phyloP scores from a whole-genome alignment of 2,329 filamentous ascomycete species.

The Podosphaera fusca region DNA sequence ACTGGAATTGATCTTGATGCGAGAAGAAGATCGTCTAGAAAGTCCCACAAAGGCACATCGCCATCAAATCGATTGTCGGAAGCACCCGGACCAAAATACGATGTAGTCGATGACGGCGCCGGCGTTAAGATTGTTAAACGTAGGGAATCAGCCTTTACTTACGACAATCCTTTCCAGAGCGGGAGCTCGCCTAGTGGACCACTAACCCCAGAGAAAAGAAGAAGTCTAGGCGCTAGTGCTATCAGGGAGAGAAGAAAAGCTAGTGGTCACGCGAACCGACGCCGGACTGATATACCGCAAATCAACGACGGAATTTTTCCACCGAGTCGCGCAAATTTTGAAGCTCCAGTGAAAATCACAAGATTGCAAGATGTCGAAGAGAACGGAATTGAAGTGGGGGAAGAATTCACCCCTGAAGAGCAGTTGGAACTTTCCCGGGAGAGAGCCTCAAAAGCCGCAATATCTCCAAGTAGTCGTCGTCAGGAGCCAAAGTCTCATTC shows the following conservation, averaged over 20 bases:
- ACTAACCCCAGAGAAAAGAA: conserved; percentile 25
- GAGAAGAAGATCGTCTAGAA: conserved; percentile 24
- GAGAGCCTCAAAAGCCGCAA: conserved; percentile 30
- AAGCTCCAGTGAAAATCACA: conserved; percentile 24
- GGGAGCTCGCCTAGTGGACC: conserved; percentile 40
- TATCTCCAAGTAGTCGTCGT: conserved; percentile 21
- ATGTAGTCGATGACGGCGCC: conserved; percentile 24
- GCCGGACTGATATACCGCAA: conserved; percentile 24
- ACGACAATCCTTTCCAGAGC: conserved; percentile 85
- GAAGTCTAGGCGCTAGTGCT: conserved; percentile 15
- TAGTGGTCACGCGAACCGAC: conserved; percentile 20
- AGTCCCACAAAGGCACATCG: conserved; percentile 23
- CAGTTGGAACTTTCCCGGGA: conserved; percentile 59
- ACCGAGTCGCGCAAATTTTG: conserved; percentile 33
- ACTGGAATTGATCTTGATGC: conserved; percentile 21
- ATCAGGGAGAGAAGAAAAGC: conserved; percentile 19
- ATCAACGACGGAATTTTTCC: conserved; percentile 29
- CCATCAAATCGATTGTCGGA: conserved; percentile 3
- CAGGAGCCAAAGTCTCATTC: conserved; percentile 21
- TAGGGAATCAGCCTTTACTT: conserved; percentile 49
- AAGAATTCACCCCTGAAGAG: conserved; percentile 87
- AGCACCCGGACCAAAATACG: conserved; percentile 27
- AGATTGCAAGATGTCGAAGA: conserved; percentile 20
- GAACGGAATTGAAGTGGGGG: conserved; percentile 41
- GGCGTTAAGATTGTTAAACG: conserved; percentile 6